Evolutionary conservation across 2,329 filamentous ascomycete species (phyloP).

Genomic region (Nothomitra cinnamomea): DNA sequence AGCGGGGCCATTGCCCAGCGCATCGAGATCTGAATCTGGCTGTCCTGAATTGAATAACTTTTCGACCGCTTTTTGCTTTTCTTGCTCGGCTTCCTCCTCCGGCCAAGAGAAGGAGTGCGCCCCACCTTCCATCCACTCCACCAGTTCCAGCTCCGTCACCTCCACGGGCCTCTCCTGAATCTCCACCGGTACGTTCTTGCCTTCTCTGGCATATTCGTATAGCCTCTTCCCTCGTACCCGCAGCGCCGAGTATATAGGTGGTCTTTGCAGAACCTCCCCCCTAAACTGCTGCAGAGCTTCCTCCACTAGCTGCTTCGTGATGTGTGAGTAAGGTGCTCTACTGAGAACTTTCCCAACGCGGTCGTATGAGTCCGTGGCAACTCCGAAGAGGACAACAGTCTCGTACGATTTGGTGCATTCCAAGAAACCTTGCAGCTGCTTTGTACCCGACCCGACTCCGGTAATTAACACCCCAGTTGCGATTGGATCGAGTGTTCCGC

Average conservation of each 20-base stretch:
- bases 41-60: slow-evolving; percentile 30
- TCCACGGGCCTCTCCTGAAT: slow-evolving; percentile 69
- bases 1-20: no score
- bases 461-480: slow-evolving; percentile 86
- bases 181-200: slow-evolving; percentile 68
- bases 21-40: neutral
- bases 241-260: slow-evolving; percentile 81
- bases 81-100: slow-evolving; percentile 54
- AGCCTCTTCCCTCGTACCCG: slow-evolving; percentile 87
- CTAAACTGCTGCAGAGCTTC: slow-evolving; percentile 57
- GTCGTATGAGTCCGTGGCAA: slow-evolving; percentile 87
- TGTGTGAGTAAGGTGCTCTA: slow-evolving; percentile 57
- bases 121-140: slow-evolving; percentile 73
- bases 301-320: slow-evolving; percentile 66
- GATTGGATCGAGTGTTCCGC: slow-evolving; percentile 84
- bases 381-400: slow-evolving; percentile 74
- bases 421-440: slow-evolving; percentile 61
- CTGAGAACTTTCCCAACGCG: slow-evolving; percentile 66
- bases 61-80: slow-evolving; percentile 61
- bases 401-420: slow-evolving; percentile 90
- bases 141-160: slow-evolving; percentile 57
- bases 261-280: slow-evolving; percentile 75
- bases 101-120: slow-evolving; percentile 69
- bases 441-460: slow-evolving; percentile 77
- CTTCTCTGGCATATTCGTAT: slow-evolving; percentile 90